phyloP scores from a whole-genome alignment of 176 grass and related monocot genomes.

The Aechmea fasciata region DNA sequence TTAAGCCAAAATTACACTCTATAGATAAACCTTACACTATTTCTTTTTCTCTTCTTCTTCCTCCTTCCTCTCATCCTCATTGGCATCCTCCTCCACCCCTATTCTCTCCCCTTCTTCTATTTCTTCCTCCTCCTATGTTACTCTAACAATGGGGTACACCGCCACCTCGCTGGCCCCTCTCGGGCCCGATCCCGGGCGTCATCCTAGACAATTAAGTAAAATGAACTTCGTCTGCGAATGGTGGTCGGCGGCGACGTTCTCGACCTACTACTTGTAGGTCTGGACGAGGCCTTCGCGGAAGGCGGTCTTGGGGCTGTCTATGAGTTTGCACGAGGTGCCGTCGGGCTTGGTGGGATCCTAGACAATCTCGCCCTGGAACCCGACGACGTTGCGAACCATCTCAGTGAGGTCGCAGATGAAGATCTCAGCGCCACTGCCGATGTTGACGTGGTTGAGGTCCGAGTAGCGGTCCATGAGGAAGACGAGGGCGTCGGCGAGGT shows the following conservation, averaged over 20 bases:
- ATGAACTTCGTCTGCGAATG: background rate
- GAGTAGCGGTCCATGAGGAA: slow-evolving; percentile 69
- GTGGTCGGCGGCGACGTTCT: slow-evolving; percentile 34
- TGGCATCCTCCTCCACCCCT: too few species aligned
- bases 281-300: slow-evolving; percentile 50
- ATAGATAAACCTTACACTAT: too few species aligned
- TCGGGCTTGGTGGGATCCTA: slow-evolving; percentile 66
- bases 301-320: slow-evolving; percentile 69
- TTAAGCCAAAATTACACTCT: too few species aligned
- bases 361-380: slow-evolving; percentile 50
- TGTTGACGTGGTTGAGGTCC: slow-evolving; percentile 56
- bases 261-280: slow-evolving; percentile 76
- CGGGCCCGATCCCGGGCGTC: too few species aligned
- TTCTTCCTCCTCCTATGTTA: too few species aligned
- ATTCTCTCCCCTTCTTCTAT: too few species aligned
- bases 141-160: too few species aligned
- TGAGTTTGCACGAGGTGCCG: slow-evolving; percentile 69
- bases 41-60: too few species aligned
- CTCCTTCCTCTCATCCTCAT: too few species aligned
- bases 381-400: slow-evolving; percentile 54
- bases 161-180: too few species aligned
- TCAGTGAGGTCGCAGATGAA: slow-evolving; percentile 67
- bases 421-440: slow-evolving; percentile 57
- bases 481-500: slow-evolving; percentile 53
- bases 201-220: too few species aligned